These are phyloP conservation scores for Fraxinus pennsylvanica DNA, from an alignment of 257 asterid genomes.

Conservation along the genomic window DNA sequence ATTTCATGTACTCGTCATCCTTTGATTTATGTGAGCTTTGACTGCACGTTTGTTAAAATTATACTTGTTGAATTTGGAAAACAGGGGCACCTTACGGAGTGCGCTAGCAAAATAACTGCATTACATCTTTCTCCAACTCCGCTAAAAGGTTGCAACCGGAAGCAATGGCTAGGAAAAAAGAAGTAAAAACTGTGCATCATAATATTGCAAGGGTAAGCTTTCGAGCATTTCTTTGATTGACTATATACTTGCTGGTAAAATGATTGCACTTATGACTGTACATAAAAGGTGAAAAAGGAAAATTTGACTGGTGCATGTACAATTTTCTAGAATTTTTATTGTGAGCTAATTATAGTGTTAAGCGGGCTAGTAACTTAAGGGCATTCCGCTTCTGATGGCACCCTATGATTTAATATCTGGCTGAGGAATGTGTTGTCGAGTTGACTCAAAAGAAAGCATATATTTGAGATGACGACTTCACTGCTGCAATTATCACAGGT, in stretches of 20 bases:
- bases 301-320: neutral
- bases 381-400: too few species aligned
- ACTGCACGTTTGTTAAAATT: neutral
- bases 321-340: neutral
- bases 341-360: too few species aligned
- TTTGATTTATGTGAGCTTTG: neutral
- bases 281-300: neutral
- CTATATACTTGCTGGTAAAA: neutral
- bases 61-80: constrained; percentile 14
- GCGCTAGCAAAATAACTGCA: neutral
- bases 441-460: too few species aligned
- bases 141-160: neutral
- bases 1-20: constrained; percentile 23
- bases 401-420: too few species aligned
- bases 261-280: neutral
- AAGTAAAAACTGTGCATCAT: neutral
- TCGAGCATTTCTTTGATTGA: neutral
- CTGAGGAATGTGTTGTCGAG: too few species aligned
- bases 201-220: neutral
- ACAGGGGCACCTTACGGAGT: constrained; percentile 10
- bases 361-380: too few species aligned
- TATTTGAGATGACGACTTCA: too few species aligned
- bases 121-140: constrained; percentile 23
- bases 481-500: too few species aligned
- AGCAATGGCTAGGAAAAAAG: neutral